Conservation (phyloP, 2,329 filamentous ascomycete species). For the Blastomyces gilchristii region DNA sequence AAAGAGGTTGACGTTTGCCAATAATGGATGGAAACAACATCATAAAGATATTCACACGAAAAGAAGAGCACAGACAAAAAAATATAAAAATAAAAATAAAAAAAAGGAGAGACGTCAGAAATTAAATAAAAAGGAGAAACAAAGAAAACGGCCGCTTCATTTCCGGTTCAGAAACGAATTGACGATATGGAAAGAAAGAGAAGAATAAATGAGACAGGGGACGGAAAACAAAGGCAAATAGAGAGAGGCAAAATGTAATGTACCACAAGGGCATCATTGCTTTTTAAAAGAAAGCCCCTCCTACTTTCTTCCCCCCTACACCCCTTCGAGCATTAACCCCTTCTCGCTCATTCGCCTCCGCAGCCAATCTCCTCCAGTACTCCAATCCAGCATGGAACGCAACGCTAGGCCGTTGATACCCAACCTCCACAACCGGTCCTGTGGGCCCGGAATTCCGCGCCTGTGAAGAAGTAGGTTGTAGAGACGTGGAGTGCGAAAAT, state of each 20-base stretch:
- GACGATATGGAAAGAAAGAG: background rate
- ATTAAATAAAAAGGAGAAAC: background rate
- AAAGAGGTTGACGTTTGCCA: background rate
- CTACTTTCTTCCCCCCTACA: background rate
- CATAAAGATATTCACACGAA: slow-evolving; percentile 2
- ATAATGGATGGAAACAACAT: background rate
- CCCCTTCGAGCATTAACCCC: background rate
- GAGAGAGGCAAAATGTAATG: background rate
- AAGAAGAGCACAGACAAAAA: background rate
- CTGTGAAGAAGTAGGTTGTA: background rate
- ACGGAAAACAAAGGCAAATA: background rate
- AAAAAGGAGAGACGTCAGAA: background rate
- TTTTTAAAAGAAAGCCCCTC: background rate
- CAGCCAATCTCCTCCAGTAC: slow-evolving; percentile 5
- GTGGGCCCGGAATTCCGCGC: background rate
- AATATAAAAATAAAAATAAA: too few species aligned
- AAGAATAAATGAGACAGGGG: background rate
- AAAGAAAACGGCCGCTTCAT: background rate
- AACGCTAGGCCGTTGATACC: slow-evolving; percentile 5
- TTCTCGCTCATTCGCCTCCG: background rate
- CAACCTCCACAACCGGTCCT: slow-evolving; percentile 4
- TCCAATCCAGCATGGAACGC: slow-evolving; percentile 2
- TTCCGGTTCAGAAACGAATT: background rate
- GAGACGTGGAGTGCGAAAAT: background rate
- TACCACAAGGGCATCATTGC: background rate